These are phyloP conservation scores for Akanthomyces dipterigenus DNA, from an alignment of 2,329 filamentous ascomycete species.

Conservation along the genomic window DNA sequence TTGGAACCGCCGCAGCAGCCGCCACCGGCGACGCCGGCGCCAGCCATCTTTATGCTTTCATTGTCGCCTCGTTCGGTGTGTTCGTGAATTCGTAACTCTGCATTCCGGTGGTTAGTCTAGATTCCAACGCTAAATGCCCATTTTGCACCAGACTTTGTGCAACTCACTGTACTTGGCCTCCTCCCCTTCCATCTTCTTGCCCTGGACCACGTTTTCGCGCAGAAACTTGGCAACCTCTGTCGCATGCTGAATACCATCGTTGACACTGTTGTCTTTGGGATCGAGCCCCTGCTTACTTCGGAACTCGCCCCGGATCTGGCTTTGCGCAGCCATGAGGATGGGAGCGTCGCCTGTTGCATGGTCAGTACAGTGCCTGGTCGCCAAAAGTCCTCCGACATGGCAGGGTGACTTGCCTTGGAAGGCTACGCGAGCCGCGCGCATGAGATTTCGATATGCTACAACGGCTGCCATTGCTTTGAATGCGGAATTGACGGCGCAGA, in stretches of 20 bases:
- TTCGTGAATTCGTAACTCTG: constrained; percentile 83
- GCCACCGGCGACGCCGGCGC: constrained; percentile 24
- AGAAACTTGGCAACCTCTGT: constrained; percentile 76
- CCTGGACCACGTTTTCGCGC: constrained; percentile 82
- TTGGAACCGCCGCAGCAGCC: constrained; percentile 22
- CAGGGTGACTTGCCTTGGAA: constrained; percentile 60
- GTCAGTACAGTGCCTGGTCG: background rate
- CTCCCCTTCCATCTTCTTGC: constrained; percentile 42
- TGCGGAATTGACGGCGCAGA: background rate
- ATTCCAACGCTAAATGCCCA: background rate
- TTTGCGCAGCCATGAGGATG: constrained; percentile 63
- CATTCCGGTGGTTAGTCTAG: background rate
- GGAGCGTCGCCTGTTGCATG: constrained; percentile 56
- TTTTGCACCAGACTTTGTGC: background rate
- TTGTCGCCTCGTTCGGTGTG: constrained; percentile 91
- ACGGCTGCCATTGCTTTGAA: constrained; percentile 55
- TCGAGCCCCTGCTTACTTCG: constrained; percentile 56
- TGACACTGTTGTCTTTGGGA: constrained; percentile 49
- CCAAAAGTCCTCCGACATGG: background rate
- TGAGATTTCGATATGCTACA: constrained; percentile 70
- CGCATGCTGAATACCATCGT: constrained; percentile 67
- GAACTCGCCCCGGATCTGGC: constrained; percentile 69
- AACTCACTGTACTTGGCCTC: constrained; percentile 54
- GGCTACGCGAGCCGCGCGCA: constrained; percentile 74
- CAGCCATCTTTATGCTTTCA: constrained; percentile 70